Evolutionary conservation across 1,284 basidiomycete genomes (phyloP).

Genomic region (Puccinia polysora): DNA sequence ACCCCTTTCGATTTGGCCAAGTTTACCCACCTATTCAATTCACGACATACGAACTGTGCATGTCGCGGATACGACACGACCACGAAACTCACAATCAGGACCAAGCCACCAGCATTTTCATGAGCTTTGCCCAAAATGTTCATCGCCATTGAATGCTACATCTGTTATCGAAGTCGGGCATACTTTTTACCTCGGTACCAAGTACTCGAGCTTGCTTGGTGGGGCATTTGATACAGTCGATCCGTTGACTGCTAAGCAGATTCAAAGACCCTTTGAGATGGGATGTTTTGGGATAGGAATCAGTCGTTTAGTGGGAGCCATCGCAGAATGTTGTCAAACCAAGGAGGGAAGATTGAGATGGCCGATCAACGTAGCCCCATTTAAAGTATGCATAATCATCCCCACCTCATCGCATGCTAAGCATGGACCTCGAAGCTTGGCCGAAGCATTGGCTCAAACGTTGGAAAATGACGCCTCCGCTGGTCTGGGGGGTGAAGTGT

Average conservation of each 20-base stretch:
- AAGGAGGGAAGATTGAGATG: constrained; percentile 49
- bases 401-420: constrained; percentile 15
- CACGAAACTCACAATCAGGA: too few relatives aligned
- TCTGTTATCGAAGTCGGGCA: constrained; percentile 54
- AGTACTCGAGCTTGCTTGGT: constrained; percentile 51
- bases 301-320: constrained; percentile 51
- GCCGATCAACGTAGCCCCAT: constrained; percentile 50
- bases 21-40: constrained; percentile 42
- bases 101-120: constrained; percentile 1
- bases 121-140: constrained; percentile 49
- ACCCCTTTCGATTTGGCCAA: constrained; percentile 45
- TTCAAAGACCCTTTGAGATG: constrained; percentile 51
- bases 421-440: not conserved
- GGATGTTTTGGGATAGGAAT: constrained; percentile 55
- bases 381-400: constrained; percentile 47
- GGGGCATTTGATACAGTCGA: constrained; percentile 44
- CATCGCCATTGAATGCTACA: constrained; percentile 44
- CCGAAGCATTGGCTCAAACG: not conserved
- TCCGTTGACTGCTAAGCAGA: constrained; percentile 38
- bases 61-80: not conserved
- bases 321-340: constrained; percentile 48
- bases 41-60: constrained; percentile 26
- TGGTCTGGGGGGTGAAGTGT: constrained; percentile 45
- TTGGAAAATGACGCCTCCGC: not conserved
- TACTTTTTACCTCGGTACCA: constrained; percentile 53